Evolutionary conservation across 495 filamentous ascomycete genomes (phyloP), one percentile per base, ranked within the genome.

Genomic region (Xylaria flabelliformis): DNA sequence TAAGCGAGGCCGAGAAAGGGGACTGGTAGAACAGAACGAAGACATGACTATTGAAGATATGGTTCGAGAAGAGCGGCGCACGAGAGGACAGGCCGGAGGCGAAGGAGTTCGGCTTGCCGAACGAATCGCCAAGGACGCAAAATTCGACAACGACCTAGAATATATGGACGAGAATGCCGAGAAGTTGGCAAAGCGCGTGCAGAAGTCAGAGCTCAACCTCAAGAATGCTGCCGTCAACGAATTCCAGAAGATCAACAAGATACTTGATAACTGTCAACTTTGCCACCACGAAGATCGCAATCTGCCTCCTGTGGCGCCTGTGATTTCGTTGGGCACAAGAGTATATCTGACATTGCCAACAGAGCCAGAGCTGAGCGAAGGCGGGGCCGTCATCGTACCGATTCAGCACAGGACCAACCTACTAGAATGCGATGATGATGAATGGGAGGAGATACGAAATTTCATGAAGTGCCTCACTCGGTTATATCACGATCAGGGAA

Each of bases 391-490:
- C 44, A 97, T 98, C 74, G 91, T 95, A 12, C 96, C 96, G 29
- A 92, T 97, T 62, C 91, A 93, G 79, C 96, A 99, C 79, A 91
- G 91, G 55, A 89, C 87, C 41, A 99, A 98, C 78, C 89, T 98
- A 15, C 85, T 99, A 29, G 96, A 98, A 81, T 98, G 97, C 78
- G 97, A 98, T 78, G 97, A 98, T 78, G 97, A 98, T 76, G 96
- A 99, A 80, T 99, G 97, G 96, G 96, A 99, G 75, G 96, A 99
- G 78, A 93, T 99, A 50, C 91, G 95, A 80, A 99, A 99, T 81
- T 99, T 99, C 82, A 98, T 98, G 95, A 99, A 99, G 83, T 92
- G 89, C 77, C 88, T 99, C 41, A 98, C 91, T 2, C 90, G 95
- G 61, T 89, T 97, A 89, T 98, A 98, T 80, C 92, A 95, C 82